These are phyloP conservation scores for Vitis cinerea DNA, from an alignment of 164 flowering plant species.

Conservation along the genomic window DNA sequence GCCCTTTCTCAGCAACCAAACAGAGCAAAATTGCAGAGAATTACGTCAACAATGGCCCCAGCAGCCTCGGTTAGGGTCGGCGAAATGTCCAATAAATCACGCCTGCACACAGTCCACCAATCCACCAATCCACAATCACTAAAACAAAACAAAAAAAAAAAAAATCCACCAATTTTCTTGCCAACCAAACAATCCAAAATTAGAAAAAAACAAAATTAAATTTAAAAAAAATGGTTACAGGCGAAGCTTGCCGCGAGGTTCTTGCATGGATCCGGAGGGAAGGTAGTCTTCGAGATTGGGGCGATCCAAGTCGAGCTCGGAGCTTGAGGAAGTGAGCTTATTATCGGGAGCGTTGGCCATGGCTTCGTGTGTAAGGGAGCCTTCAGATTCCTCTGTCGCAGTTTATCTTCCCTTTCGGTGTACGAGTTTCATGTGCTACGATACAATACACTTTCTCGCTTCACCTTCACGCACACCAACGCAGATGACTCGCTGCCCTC, in stretches of 20 bases:
- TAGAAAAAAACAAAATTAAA: neutral
- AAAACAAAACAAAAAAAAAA: neutral
- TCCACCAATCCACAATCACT: neutral
- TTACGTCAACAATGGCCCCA: slow-evolving; percentile 92
- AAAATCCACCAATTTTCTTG: neutral
- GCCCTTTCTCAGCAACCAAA: neutral
- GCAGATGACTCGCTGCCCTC: no score
- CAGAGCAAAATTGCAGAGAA: slow-evolving; percentile 11
- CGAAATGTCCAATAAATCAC: slow-evolving; percentile 90
- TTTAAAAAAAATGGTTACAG: slow-evolving; percentile 43
- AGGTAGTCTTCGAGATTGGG: slow-evolving; percentile 90
- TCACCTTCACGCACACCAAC: no score
- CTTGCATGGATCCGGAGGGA: slow-evolving; percentile 60
- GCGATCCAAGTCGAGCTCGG: slow-evolving; percentile 78
- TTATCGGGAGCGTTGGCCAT: neutral
- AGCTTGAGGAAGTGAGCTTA: slow-evolving; percentile 35
- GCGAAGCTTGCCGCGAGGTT: slow-evolving; percentile 66
- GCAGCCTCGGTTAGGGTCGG: slow-evolving; percentile 88
- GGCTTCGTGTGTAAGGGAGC: neutral
- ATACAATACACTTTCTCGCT: neutral
- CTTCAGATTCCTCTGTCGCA: slow-evolving; percentile 1
- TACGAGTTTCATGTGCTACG: neutral
- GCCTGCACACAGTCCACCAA: slow-evolving; percentile 33
- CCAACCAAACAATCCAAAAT: neutral
- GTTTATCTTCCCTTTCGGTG: neutral